These are phyloP conservation scores for Globisporangium middletonii DNA, from an alignment of 352 stramenopile species.

Conservation along the genomic window DNA sequence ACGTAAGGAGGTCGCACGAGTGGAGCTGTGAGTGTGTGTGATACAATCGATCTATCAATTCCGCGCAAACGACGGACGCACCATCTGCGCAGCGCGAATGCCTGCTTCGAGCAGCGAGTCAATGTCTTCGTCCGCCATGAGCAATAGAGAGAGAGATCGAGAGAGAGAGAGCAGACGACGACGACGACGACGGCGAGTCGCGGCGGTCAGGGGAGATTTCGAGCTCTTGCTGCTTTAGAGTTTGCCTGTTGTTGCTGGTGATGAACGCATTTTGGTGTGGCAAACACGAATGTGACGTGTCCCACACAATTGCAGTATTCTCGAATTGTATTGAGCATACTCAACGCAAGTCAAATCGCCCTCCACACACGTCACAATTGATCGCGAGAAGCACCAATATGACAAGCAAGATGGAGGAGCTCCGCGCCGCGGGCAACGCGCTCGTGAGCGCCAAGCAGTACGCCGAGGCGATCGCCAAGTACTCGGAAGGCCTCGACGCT, in stretches of 20 bases:
- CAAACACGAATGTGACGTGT: background rate
- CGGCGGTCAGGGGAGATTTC: background rate
- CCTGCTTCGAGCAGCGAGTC: slow-evolving; percentile 76
- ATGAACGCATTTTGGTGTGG: background rate
- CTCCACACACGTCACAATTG: background rate
- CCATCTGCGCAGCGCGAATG: slow-evolving; percentile 49
- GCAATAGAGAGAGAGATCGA: background rate
- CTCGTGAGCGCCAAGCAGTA: slow-evolving; percentile 74
- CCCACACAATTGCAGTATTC: background rate
- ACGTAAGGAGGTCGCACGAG: too few relatives aligned
- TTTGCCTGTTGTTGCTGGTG: background rate
- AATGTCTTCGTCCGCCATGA: slow-evolving; percentile 74
- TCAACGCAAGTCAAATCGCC: background rate
- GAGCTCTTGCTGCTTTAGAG: background rate
- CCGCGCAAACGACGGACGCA: slow-evolving; percentile 16
- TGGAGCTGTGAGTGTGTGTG: background rate
- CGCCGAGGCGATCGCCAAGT: slow-evolving; percentile 49
- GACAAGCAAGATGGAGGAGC: slow-evolving; percentile 39
- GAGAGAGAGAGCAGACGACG: background rate
- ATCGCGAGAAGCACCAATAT: background rate
- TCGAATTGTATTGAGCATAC: background rate
- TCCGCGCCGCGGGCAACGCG: slow-evolving; percentile 66
- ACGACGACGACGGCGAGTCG: background rate
- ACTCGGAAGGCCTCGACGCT: slow-evolving; percentile 43
- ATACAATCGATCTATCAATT: background rate